phyloP scores from a whole-genome alignment of 179 eudicot genomes.

The Nepenthes alata region DNA sequence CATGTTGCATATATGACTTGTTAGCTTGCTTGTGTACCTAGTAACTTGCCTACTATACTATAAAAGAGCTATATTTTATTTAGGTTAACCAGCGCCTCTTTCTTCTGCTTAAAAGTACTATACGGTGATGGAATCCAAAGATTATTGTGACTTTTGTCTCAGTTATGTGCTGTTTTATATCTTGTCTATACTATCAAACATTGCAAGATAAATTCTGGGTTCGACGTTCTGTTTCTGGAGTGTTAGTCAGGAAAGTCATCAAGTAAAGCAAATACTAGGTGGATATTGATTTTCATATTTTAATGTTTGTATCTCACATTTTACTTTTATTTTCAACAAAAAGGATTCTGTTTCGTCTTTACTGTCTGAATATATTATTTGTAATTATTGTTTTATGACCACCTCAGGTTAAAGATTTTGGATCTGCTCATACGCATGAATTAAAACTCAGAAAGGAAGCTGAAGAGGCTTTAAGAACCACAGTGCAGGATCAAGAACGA shows the following conservation, averaged over 20 bases:
- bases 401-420: slow-evolving; percentile 45
- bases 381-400: neutral
- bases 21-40: neutral
- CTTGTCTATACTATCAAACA: neutral
- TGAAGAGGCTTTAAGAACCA: slow-evolving; percentile 37
- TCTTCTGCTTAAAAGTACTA: neutral
- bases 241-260: no score
- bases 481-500: slow-evolving; percentile 45
- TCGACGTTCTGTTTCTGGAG: no score
- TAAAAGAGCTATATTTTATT: neutral
- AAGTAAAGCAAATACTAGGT: no score
- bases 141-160: neutral
- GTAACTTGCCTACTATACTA: neutral
- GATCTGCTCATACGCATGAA: slow-evolving; percentile 35
- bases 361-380: slow-evolving; percentile 1
- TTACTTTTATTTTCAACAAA: no score
- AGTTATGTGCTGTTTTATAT: neutral
- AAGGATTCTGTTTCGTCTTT: no score
- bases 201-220: no score
- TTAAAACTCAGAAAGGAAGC: slow-evolving; percentile 39
- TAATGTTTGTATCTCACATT: no score
- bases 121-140: neutral
- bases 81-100: neutral
- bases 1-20: neutral
- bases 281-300: no score